Conservation (phyloP, 2,329 filamentous ascomycete species). For the Xylaria sp. region DNA sequence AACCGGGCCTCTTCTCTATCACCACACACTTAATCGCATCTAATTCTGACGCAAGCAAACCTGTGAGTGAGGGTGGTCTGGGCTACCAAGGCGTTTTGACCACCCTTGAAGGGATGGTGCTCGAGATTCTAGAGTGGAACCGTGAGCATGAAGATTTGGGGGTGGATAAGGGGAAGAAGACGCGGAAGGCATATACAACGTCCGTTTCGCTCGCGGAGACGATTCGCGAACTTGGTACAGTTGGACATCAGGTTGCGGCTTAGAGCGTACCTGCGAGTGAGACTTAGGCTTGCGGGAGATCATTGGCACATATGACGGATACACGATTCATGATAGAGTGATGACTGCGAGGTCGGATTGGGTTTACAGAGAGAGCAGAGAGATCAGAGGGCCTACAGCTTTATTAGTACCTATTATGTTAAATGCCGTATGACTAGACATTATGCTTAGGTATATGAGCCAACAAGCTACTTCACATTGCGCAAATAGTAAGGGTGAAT, state of each 20-base stretch:
- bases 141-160: slow-evolving; percentile 47
- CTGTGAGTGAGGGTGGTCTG: slow-evolving; percentile 53
- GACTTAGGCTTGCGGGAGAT: neutral
- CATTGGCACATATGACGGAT: neutral
- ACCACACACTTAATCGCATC: slow-evolving; percentile 54
- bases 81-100: slow-evolving; percentile 54
- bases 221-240: slow-evolving; percentile 47
- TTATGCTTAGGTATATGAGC: neutral
- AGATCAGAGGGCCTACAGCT: neutral
- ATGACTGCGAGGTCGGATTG: neutral
- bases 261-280: slow-evolving; percentile 1
- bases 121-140: slow-evolving; percentile 57
- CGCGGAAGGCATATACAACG: slow-evolving; percentile 50
- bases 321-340: neutral
- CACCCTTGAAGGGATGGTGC: slow-evolving; percentile 55
- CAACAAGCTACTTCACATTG: too few relatives aligned
- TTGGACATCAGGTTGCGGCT: slow-evolving; percentile 32
- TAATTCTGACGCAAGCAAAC: slow-evolving; percentile 49
- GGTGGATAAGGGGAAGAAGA: slow-evolving; percentile 30
- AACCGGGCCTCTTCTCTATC: slow-evolving; percentile 56
- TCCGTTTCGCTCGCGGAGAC: slow-evolving; percentile 55
- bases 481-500: neutral
- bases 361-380: too few relatives aligned
- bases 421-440: neutral
- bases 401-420: neutral